Evolutionary conservation across 495 filamentous ascomycete genomes (phyloP).

Genomic region (Cladorrhinum samala): DNA sequence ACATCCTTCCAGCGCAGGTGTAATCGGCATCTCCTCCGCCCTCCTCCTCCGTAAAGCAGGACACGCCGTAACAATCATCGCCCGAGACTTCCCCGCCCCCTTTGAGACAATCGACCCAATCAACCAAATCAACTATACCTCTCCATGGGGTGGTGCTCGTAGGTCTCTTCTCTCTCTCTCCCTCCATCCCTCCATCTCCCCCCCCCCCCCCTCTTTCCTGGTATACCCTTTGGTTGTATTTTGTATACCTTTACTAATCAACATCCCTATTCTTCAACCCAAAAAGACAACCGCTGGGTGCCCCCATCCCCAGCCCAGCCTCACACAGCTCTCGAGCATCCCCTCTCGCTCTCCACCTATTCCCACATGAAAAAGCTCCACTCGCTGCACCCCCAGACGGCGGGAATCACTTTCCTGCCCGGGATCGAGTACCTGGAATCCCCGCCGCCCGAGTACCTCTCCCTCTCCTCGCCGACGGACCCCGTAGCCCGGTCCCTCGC

Average conservation of each 20-base stretch:
- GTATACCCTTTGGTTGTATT: too few relatives aligned
- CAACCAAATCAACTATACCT: slow-evolving; percentile 54
- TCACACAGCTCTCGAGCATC: slow-evolving; percentile 34
- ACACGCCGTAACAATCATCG: slow-evolving; percentile 47
- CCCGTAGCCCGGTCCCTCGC: slow-evolving; percentile 29
- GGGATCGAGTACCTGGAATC: slow-evolving; percentile 57
- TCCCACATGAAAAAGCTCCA: slow-evolving; percentile 41
- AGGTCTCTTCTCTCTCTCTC: not conserved
- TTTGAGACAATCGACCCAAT: slow-evolving; percentile 35
- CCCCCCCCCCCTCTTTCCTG: too few relatives aligned
- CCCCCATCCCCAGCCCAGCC: slow-evolving; percentile 10
- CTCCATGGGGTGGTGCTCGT: slow-evolving; percentile 53
- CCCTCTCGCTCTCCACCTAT: slow-evolving; percentile 47
- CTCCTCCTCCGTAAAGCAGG: slow-evolving; percentile 42
- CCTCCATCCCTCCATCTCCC: not conserved
- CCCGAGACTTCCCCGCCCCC: slow-evolving; percentile 49
- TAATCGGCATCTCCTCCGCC: slow-evolving; percentile 52
- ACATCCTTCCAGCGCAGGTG: slow-evolving; percentile 44
- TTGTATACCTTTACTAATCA: too few relatives aligned
- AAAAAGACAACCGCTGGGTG: slow-evolving; percentile 19
- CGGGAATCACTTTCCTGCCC: slow-evolving; percentile 48
- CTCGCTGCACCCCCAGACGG: slow-evolving; percentile 28
- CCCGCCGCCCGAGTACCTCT: slow-evolving; percentile 30
- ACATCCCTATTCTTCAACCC: not conserved
- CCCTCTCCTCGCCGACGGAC: slow-evolving; percentile 25